A percentile compares a stretch with the other conserved stretches of the same genome.
These are phyloP conservation scores for Bertia moriformis DNA, from an alignment of 2,329 filamentous ascomycete genomes.

Conservation along the genomic window DNA sequence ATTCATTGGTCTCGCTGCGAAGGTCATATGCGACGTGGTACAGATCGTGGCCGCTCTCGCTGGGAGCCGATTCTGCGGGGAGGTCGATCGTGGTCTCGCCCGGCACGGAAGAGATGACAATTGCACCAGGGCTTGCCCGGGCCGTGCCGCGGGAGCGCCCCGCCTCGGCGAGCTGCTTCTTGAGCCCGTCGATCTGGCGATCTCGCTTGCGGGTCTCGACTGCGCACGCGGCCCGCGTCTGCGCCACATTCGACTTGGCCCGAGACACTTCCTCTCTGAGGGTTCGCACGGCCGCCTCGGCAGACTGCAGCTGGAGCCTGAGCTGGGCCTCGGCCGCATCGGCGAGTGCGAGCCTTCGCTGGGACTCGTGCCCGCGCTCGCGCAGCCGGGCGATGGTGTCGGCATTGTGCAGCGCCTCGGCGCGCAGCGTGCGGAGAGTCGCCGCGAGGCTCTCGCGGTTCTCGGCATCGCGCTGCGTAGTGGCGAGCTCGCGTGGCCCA, in stretches of 20 bases:
- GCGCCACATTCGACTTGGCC: constrained; percentile 64
- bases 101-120: constrained; percentile 34
- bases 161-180: constrained; percentile 67
- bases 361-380: constrained; percentile 36
- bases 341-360: constrained; percentile 37
- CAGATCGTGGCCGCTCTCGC: constrained; percentile 29
- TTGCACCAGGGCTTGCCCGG: constrained; percentile 36
- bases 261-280: constrained; percentile 72
- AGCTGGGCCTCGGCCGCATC: constrained; percentile 61
- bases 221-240: constrained; percentile 73
- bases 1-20: constrained; percentile 77
- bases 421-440: constrained; percentile 61
- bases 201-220: constrained; percentile 87
- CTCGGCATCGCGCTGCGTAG: constrained; percentile 64
- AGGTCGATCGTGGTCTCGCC: constrained; percentile 34
- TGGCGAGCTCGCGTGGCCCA: constrained; percentile 2
- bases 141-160: constrained; percentile 44
- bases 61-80: constrained; percentile 12
- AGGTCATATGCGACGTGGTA: constrained; percentile 61
- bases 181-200: constrained; percentile 73
- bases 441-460: constrained; percentile 71
- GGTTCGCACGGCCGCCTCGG: constrained; percentile 60
- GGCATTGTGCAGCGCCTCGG: constrained; percentile 60
- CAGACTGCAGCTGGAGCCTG: constrained; percentile 54
- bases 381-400: constrained; percentile 47